Percentiles rank a stretch among this genome's conserved stretches.
These are phyloP conservation scores for Podosphaera fusca DNA, from an alignment of 2,329 filamentous ascomycete genomes.

Conservation along the genomic window DNA sequence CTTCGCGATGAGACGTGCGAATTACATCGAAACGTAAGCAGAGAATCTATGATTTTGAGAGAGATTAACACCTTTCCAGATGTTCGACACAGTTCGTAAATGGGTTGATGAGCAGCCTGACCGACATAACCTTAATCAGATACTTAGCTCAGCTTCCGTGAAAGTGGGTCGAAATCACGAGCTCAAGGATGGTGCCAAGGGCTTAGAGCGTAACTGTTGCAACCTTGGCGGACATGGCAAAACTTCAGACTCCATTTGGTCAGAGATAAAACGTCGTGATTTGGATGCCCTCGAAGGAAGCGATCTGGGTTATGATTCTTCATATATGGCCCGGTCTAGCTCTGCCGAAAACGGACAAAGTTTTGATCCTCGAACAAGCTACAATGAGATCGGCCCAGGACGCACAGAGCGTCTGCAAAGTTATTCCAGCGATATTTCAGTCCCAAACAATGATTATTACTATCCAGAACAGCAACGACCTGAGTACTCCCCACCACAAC, in stretches of 20 bases:
- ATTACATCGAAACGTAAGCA: slow-evolving; percentile 30
- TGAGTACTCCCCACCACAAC: too few relatives aligned
- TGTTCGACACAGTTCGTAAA: slow-evolving; percentile 66
- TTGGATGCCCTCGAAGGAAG: slow-evolving; percentile 29
- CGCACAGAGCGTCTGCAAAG: too few relatives aligned
- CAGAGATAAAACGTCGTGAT: slow-evolving; percentile 35
- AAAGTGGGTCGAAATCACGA: slow-evolving; percentile 60
- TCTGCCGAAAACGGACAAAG: too few relatives aligned
- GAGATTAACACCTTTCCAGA: slow-evolving; percentile 18
- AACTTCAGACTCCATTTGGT: slow-evolving; percentile 35
- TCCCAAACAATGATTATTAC: too few relatives aligned
- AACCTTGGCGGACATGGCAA: slow-evolving; percentile 26
- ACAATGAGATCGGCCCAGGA: too few relatives aligned
- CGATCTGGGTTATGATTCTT: slow-evolving; percentile 15
- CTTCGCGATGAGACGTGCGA: slow-evolving; percentile 53
- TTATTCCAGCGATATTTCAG: too few relatives aligned
- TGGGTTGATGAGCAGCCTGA: slow-evolving; percentile 56
- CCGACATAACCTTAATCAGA: slow-evolving; percentile 41
- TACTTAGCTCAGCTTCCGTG: slow-evolving; percentile 70
- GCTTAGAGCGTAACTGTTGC: slow-evolving; percentile 15
- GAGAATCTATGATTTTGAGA: not conserved
- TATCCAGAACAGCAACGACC: too few relatives aligned
- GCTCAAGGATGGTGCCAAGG: slow-evolving; percentile 17
- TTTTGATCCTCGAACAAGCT: too few relatives aligned
- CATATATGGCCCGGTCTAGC: not conserved